Conservation (phyloP, 148 eudicot genomes). For the Chenopodium suecicum region DNA sequence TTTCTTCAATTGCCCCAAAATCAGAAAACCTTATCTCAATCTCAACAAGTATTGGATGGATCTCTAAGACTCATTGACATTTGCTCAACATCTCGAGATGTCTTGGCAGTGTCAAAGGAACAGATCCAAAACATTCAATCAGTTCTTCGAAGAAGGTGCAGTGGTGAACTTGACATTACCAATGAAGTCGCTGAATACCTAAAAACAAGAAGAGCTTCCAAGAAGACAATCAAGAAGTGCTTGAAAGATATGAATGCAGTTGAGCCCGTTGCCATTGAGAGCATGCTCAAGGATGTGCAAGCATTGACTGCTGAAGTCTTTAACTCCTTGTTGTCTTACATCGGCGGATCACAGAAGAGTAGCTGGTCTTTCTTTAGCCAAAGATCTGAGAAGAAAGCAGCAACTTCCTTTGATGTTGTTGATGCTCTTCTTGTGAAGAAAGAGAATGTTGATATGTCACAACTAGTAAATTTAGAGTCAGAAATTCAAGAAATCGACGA, state of each 20-base stretch:
- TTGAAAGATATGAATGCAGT: constrained; percentile 21
- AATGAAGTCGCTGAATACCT: constrained; percentile 17
- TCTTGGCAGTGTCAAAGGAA: constrained; percentile 24
- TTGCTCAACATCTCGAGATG: constrained; percentile 31
- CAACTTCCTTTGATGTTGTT: constrained; percentile 10
- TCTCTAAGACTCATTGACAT: constrained; percentile 38
- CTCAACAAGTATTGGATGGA: constrained; percentile 30
- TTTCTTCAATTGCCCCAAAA: constrained; percentile 26
- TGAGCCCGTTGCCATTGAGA: neutral
- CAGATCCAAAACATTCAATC: constrained; percentile 35
- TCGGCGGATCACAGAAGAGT: constrained; percentile 10
- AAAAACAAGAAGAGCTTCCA: constrained; percentile 16
- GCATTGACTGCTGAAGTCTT: constrained; percentile 2
- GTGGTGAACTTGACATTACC: constrained; percentile 19
- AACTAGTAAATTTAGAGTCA: constrained; percentile 16
- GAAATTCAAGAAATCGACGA: constrained; percentile 23
- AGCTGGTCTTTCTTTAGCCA: constrained; percentile 19
- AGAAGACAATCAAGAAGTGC: constrained; percentile 28
- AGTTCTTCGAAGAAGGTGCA: constrained; percentile 30
- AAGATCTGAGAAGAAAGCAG: neutral
- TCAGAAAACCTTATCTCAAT: constrained; percentile 9
- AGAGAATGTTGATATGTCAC: neutral
- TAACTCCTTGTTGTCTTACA: constrained; percentile 21
- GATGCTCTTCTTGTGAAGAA: neutral
- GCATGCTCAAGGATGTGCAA: constrained; percentile 25